Evolutionary conservation across 768 basidiomycete genomes (phyloP), one percentile per base, ranked within the genome.

Genomic region (Naganishia vishniacii): DNA sequence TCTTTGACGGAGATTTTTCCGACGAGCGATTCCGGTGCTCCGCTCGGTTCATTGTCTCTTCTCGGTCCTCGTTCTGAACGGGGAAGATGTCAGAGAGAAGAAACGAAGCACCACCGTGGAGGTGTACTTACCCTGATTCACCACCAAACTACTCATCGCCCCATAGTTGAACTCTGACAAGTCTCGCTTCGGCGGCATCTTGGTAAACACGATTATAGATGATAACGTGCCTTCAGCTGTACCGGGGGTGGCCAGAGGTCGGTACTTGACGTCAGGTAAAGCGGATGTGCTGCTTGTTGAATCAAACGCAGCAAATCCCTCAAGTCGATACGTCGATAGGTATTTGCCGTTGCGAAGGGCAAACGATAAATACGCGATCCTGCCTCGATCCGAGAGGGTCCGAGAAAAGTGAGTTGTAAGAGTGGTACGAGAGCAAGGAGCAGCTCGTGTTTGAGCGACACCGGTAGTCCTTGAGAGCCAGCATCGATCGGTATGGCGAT

Each of bases 1-100:
- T 93, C 87, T 67, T 82, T 84, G 9, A 85, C 82, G 81, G 91
- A 86, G 63, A 99, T 97, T 28, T 88, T 84, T 16, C 95, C 95
- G 47, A 85, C 87, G 34, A 98, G 85, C 1, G 92, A 87, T 16
- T 93, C 93, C 11, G 93, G 89, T 8, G 91, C 90, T 67, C 95
- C 94, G 81, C 95, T 92, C 7, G 93, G 93, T 76, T 99, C 94
- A 80, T 89, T 89, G 82, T 93, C 90, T 67, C 92, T 83, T 48
- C 91, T 83, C 12, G 72, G 71, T 32, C 73, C 75, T 68, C 75
- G 71, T 40, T 60, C 62, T 44, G n/a, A n/a, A 8, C 34, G 67
- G n/a, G 31, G 15, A 45, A 31, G 47, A 31, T 15, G 13, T 9
- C 13, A 8, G 20, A 37, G 18, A 31, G 29, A 46, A 31, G 13